phyloP scores from a whole-genome alignment of 1,139 yeast genomes.

The Lizanozyma gosingica region DNA sequence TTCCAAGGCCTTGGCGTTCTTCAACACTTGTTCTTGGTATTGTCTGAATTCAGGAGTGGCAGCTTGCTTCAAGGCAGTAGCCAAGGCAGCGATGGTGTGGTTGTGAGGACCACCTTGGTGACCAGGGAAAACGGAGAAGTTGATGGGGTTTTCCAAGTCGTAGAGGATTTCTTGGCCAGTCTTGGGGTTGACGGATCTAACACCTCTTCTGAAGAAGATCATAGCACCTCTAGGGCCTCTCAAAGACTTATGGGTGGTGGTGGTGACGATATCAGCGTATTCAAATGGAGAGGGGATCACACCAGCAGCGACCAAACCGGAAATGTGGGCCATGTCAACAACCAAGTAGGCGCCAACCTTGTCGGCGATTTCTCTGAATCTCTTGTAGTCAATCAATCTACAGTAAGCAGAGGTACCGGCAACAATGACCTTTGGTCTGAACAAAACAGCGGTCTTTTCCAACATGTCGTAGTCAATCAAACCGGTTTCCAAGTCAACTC shows the following conservation, averaged over 20 bases:
- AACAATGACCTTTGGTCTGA: constrained; percentile 90
- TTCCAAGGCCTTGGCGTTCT: constrained; percentile 84
- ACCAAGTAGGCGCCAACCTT: constrained; percentile 92
- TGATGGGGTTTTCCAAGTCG: constrained; percentile 90
- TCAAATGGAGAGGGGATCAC: constrained; percentile 95
- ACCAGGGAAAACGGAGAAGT: constrained; percentile 98
- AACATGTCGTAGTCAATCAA: constrained; percentile 91
- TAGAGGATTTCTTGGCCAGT: constrained; percentile 84
- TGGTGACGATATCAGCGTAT: constrained; percentile 94
- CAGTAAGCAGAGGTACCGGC: constrained; percentile 99
- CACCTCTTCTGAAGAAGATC: constrained; percentile 97
- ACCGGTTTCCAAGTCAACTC: constrained; percentile 86
- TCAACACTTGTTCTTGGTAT: constrained; percentile 82
- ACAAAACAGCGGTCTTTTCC: constrained; percentile 80
- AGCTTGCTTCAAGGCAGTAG: constrained; percentile 94
- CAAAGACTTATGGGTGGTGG: constrained; percentile 95
- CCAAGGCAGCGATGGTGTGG: constrained; percentile 95
- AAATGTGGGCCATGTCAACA: constrained; percentile 98
- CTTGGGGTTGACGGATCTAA: constrained; percentile 80
- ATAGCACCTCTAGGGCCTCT: constrained; percentile 99
- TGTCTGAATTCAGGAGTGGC: constrained; percentile 83
- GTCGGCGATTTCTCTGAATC: constrained; percentile 95
- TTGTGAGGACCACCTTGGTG: constrained; percentile 99
- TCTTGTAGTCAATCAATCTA: constrained; percentile 87
- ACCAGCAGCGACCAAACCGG: constrained; percentile 94